Evolutionary conservation across 257 asterid species (phyloP), one percentile per base, ranked within the genome.

Genomic region (Solanum piurae): DNA sequence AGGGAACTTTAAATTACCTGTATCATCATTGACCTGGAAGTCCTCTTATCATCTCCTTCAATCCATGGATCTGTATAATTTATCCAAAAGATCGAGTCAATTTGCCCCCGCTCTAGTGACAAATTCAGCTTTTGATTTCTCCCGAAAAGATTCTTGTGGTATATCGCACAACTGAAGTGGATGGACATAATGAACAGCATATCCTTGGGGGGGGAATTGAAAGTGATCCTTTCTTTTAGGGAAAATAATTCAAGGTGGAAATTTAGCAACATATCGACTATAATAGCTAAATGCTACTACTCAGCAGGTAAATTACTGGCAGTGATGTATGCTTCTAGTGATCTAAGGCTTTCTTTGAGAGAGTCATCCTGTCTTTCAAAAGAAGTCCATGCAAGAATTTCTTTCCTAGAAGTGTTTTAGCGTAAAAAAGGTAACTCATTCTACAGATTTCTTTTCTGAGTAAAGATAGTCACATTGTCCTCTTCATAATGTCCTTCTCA

Each of bases 11-110:
- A 87, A 84, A 58, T 74, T 87, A 95, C 99, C 98, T 97, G 99
- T 90, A 97, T 90, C 97, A 95, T 95, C 90, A 96, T 94, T 88
- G 99, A 91, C 91, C 99, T 95, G 86, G 98, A 95, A 86, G 99
- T 97, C 91, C 99, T 92, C 92, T 93, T 97, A 92, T 97, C 99
- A 89, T 97, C 99, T 87, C 99, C 99, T 92, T 97, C 98, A 86
- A 95, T 94, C 99, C 99, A 97, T 74, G 99, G 99, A 87, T 95
- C 99, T 27, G 98, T 95, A 89, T 95, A 96, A 90, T 95, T 97
- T 88, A 97, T 89, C 91, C 97, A 93, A 90, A 95, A 97, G 89
- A 95, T 92, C 72, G 99, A 97, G 87, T 95, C 99, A 84, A 97
- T 94, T 86, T 97, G 99, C 79, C 99, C 99, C 90, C 99, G 93